Evolutionary conservation across 352 stramenopile genomes (phyloP), one percentile per base, ranked within the genome.

Genomic region (Phytophthora niederhauseri): DNA sequence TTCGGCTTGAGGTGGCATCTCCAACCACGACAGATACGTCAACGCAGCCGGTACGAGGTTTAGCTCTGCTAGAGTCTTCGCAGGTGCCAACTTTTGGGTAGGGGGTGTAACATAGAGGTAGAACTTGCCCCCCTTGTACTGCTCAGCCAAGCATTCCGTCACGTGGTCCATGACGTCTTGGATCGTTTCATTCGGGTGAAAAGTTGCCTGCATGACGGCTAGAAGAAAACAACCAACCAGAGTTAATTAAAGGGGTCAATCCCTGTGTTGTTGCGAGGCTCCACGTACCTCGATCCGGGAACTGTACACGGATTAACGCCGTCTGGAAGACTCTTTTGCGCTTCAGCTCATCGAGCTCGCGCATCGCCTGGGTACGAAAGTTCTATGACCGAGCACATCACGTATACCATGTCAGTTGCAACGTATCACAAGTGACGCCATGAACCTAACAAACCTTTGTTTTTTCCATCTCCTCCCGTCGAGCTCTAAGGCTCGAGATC

Each of bases 361-460:
- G 90, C 90, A 97, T 97, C 14, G 88, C 88, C 69, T 89, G 78
- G 15, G 90, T 97, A 30, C 84, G 85, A 43, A 97, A 97, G 28
- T 90, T 93, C 87, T 96, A 26, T 3, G 9, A 51, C 19, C n/a
- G 4, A 51, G 45, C n/a, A 28, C 17, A 6, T 9, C n/a, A 26
- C 7, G 19, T 11, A 26, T 51, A 51, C 6, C 9, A 51, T 51
- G 19, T 51, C 19, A 51, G 45, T 28, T 26, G 19, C 19, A 24
- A 51, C 3, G 8, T 6, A 15, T 9, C 9, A 3, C 45, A 7
- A 51, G 4, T 51, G 45, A 51, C 17, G 48, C 31, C 50, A 57
- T 49, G 22, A 58, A 64, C 22, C 38, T 0, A 70, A 49, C 65
- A 3, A 55, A 92, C 84, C 81, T 95, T 87, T 0, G 81, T 80